Evolutionary conservation across 257 asterid genomes (phyloP).

Genomic region (Salvia splendens): DNA sequence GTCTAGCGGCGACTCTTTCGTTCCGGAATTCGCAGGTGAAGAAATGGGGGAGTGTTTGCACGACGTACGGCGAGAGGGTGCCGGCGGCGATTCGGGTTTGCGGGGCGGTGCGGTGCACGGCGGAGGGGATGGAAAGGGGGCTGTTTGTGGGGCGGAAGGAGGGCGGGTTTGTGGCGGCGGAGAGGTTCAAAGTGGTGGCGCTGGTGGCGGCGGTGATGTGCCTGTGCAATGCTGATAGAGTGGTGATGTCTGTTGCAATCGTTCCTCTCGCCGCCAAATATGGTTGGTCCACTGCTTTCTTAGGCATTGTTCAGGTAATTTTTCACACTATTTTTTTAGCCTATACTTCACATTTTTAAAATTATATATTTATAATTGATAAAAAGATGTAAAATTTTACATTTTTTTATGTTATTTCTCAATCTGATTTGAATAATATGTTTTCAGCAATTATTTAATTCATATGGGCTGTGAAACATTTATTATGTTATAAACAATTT

Average conservation of each 20-base stretch:
- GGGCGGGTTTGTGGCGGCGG: slow-evolving; percentile 58
- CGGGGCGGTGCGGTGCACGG: slow-evolving; percentile 53
- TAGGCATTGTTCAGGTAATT: slow-evolving; percentile 90
- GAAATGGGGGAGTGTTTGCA: slow-evolving; percentile 27
- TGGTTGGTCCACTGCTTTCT: slow-evolving; percentile 83
- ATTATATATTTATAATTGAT: too few species aligned
- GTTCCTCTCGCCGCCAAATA: slow-evolving; percentile 87
- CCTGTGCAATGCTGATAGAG: slow-evolving; percentile 91
- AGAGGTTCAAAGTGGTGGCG: slow-evolving; percentile 89
- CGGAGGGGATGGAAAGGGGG: slow-evolving; percentile 75
- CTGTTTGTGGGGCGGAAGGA: slow-evolving; percentile 54
- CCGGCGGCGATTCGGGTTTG: slow-evolving; percentile 24
- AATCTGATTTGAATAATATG: too few species aligned
- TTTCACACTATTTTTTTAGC: neutral
- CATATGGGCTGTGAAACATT: too few species aligned
- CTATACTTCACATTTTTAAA: neutral
- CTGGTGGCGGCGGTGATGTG: slow-evolving; percentile 87
- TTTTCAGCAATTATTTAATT: too few species aligned
- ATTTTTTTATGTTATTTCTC: too few species aligned
- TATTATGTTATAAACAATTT: too few species aligned
- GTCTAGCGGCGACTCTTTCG: slow-evolving; percentile 34
- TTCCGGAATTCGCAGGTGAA: slow-evolving; percentile 28
- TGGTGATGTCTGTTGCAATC: slow-evolving; percentile 95
- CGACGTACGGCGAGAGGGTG: slow-evolving; percentile 28
- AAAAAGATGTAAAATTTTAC: too few species aligned